These are phyloP conservation scores for Pulicaria dysenterica DNA, from an alignment of 129 eudicot species.

Conservation along the genomic window DNA sequence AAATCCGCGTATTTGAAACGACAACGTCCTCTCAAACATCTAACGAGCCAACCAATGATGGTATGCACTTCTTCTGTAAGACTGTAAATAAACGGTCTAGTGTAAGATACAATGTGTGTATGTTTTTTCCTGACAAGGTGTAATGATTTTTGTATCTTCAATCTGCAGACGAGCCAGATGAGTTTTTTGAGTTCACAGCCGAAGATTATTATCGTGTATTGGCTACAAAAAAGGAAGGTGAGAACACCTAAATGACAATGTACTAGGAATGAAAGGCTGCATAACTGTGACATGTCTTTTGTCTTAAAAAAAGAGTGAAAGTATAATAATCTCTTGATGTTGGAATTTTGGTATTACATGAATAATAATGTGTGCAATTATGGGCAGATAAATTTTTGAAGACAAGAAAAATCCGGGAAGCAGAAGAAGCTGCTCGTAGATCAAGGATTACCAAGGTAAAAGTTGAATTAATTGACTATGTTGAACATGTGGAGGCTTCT, in stretches of 20 bases:
- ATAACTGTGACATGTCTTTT: neutral
- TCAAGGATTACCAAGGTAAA: slow-evolving; percentile 75
- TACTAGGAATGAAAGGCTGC: neutral
- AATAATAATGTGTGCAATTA: slow-evolving; percentile 7
- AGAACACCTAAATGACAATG: neutral
- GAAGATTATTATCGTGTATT: slow-evolving; percentile 74
- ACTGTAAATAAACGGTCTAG: neutral
- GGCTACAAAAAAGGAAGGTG: slow-evolving; percentile 79
- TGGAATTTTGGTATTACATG: slow-evolving; percentile 1
- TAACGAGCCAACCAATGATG: slow-evolving; percentile 39
- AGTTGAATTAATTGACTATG: neutral
- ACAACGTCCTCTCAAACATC: slow-evolving; percentile 49
- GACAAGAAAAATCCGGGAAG: slow-evolving; percentile 82
- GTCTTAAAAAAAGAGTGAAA: neutral
- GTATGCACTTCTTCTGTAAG: slow-evolving; percentile 31
- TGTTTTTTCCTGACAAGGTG: neutral
- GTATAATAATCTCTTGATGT: neutral
- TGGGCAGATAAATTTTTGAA: slow-evolving; percentile 69
- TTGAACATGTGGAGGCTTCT: neutral
- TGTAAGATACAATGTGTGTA: neutral
- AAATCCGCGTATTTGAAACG: slow-evolving; percentile 83
- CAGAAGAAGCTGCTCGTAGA: slow-evolving; percentile 86
- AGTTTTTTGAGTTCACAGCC: slow-evolving; percentile 75
- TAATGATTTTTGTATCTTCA: neutral
- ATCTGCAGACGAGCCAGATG: slow-evolving; percentile 71